phyloP scores from a whole-genome alignment of 768 basidiomycete species.

The Cyclocybe aegerita region DNA sequence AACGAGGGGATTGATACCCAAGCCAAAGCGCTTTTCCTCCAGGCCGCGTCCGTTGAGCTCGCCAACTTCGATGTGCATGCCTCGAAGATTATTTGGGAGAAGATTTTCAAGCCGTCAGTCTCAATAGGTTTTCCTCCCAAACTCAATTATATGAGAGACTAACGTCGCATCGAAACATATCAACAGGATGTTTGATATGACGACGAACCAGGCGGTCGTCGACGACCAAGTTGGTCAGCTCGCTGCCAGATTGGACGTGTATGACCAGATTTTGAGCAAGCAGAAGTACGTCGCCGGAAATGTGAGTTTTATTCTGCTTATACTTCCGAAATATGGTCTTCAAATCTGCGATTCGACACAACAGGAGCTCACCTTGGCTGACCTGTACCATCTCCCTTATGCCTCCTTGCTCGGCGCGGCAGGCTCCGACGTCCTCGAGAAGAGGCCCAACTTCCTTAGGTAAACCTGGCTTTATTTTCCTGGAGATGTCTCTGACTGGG shows the following conservation, averaged over 20 bases:
- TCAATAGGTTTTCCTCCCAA: not conserved
- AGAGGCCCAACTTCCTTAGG: slow-evolving; percentile 45
- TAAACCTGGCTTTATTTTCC: slow-evolving; percentile 14
- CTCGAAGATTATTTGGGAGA: slow-evolving; percentile 41
- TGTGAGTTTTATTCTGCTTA: slow-evolving; percentile 26
- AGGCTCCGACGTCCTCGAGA: slow-evolving; percentile 27
- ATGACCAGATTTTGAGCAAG: slow-evolving; percentile 52
- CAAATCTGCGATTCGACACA: not conserved
- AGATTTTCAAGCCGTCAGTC: slow-evolving; percentile 50
- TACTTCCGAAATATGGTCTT: no score
- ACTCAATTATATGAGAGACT: not conserved
- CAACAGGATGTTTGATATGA: slow-evolving; percentile 5
- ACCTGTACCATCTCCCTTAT: slow-evolving; percentile 46
- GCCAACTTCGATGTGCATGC: slow-evolving; percentile 49
- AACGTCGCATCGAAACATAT: not conserved
- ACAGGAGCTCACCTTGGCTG: slow-evolving; percentile 45
- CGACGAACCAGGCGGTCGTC: slow-evolving; percentile 20
- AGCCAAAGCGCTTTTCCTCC: slow-evolving; percentile 45
- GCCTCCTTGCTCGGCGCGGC: slow-evolving; percentile 22
- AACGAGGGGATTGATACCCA: slow-evolving; percentile 46
- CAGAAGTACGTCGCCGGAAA: slow-evolving; percentile 58
- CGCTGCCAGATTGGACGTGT: slow-evolving; percentile 43
- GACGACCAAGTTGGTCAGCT: slow-evolving; percentile 28
- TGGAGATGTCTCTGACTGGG: not conserved
- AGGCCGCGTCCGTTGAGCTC: slow-evolving; percentile 50